Percentiles rank a stretch among this genome's conserved stretches.
These are phyloP conservation scores for Myxozyma mucilagina DNA, from an alignment of 805 yeast species.

Conservation along the genomic window DNA sequence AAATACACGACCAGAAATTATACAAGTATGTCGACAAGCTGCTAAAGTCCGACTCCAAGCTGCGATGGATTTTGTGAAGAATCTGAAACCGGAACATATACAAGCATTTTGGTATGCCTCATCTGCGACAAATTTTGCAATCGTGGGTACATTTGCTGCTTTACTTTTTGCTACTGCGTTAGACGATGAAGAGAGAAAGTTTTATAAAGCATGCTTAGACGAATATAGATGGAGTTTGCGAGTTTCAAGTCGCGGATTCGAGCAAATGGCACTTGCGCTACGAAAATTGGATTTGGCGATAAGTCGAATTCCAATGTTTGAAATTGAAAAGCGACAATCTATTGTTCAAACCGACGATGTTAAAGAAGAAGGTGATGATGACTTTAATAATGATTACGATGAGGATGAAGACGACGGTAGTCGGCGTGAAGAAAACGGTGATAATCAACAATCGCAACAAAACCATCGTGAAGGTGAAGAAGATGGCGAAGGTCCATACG, in stretches of 20 bases:
- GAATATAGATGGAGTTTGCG: slow-evolving; percentile 77
- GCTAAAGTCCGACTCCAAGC: slow-evolving; percentile 25
- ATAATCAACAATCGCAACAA: background rate
- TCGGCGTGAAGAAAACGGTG: background rate
- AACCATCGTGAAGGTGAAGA: background rate
- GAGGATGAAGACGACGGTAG: slow-evolving; percentile 1
- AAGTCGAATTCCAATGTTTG: slow-evolving; percentile 61
- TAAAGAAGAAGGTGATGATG: slow-evolving; percentile 19
- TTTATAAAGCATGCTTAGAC: slow-evolving; percentile 66
- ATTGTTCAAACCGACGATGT: background rate
- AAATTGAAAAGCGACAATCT: slow-evolving; percentile 12
- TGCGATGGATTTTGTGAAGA: slow-evolving; percentile 35
- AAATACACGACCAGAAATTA: slow-evolving; percentile 42
- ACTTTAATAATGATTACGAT: background rate
- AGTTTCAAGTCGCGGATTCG: slow-evolving; percentile 73
- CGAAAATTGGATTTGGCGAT: slow-evolving; percentile 69
- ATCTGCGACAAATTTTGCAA: slow-evolving; percentile 28
- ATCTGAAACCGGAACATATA: slow-evolving; percentile 33
- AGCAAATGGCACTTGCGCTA: slow-evolving; percentile 74
- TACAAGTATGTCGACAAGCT: slow-evolving; percentile 39
- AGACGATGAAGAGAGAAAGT: slow-evolving; percentile 67
- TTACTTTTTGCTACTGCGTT: slow-evolving; percentile 38
- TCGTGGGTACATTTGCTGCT: slow-evolving; percentile 40
- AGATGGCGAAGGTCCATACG: slow-evolving; percentile 12
- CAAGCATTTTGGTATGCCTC: slow-evolving; percentile 36